Conservation (phyloP, 2,329 filamentous ascomycete genomes). For the Trichoderma sp. region DNA sequence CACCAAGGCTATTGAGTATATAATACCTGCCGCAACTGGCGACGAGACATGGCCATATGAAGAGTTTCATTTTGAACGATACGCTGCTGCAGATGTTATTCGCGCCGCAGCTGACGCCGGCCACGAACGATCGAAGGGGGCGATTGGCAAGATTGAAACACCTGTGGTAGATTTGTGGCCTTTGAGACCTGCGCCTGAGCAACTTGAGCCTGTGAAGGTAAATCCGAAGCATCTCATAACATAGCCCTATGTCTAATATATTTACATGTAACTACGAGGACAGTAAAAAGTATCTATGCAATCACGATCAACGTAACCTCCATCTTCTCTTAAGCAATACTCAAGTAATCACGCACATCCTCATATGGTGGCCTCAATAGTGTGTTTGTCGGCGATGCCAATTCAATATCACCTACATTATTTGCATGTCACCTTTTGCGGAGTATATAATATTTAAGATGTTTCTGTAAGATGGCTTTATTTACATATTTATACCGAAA, state of each 20-base stretch:
- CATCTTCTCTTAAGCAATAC: not conserved
- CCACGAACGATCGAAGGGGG: not conserved
- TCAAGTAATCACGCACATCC: not conserved
- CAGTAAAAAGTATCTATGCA: not conserved
- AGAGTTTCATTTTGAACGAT: constrained; percentile 6
- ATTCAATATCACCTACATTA: not conserved
- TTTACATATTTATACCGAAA: not conserved
- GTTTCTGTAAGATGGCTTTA: not conserved
- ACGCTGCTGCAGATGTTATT: constrained; percentile 13
- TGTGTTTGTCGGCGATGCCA: not conserved
- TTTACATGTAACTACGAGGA: not conserved
- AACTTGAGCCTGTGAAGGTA: constrained; percentile 8
- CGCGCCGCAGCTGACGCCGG: constrained; percentile 14
- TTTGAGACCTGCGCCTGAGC: constrained; percentile 11
- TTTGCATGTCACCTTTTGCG: not conserved
- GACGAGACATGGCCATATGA: not conserved
- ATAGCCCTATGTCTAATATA: not conserved
- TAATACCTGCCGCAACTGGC: constrained; percentile 10
- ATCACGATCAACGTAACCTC: not conserved
- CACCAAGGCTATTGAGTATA: constrained; percentile 9
- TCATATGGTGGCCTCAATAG: not conserved
- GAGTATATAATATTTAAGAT: not conserved
- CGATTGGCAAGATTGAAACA: not conserved
- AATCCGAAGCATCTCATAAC: not conserved
- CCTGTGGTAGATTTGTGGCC: constrained; percentile 10